Evolutionary conservation across 192 early-diverging fungal genomes (phyloP), one percentile per base, ranked within the genome.

Genomic region (Coemansia sp.): DNA sequence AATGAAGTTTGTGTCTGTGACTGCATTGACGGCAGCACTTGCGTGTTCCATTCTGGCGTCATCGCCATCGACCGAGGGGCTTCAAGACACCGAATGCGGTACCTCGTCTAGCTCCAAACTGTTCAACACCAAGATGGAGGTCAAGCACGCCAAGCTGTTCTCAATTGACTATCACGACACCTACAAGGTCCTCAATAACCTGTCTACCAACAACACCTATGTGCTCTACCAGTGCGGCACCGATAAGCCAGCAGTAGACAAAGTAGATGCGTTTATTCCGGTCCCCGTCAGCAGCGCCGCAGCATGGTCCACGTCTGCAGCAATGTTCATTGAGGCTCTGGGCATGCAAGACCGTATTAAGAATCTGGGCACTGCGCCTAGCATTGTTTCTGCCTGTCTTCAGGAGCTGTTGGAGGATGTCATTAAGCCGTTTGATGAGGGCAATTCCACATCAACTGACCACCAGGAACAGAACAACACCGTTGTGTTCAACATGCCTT

Each of bases 101-200:
- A 28, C 23, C 23, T 47, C 45, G 11, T 12, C 32, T 32, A 58
- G 48, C 60, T 38, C 23, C 1, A 53, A 62, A 40, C 58, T 69
- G 28, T 76, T 56, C 52, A 8, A 48, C 18, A 56, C 49, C 59
- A 69, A 69, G 62, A 39, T 44, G 11, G 42, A 60, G 41, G 62
- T 76, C 46, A 76, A 76, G 66, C 51, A 76, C 20, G 66, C 75
- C 23, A 66, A 56, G 48, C 46, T 66, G 36, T 81, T 77, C 48
- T 58, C 66, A 3, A 59, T 81, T 38, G 60, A 62, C 15, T 81
- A 81, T 55, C 46, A 69, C 51, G 76, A 71, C 59, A 61, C 58
- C 28, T 81, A 77, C 66, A 81, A 81, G 66, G 51, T 81, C 2
- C 21, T 80, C 38, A 75, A 60, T 50, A 64, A 69, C 58, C 48